phyloP scores from a whole-genome alignment of 805 yeast genomes.

The Yarrowia sp. region DNA sequence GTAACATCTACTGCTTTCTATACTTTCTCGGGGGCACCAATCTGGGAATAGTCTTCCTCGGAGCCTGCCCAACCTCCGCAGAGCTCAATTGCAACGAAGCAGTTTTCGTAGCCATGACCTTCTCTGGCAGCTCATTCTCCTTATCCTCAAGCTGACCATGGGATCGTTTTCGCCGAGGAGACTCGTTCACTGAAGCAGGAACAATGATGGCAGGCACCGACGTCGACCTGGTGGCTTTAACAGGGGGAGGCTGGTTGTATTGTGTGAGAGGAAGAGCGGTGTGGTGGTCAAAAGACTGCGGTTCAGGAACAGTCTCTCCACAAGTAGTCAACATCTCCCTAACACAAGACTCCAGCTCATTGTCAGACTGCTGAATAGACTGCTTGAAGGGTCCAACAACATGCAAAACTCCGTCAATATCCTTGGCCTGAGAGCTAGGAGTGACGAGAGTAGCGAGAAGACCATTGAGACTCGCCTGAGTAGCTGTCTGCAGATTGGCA shows the following conservation, averaged over 20 bases:
- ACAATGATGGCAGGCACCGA: slow-evolving; percentile 4
- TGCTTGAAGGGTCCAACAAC: slow-evolving; percentile 14
- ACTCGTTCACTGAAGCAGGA: slow-evolving; percentile 1
- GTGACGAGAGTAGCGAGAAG: slow-evolving; percentile 30
- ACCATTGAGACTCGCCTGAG: slow-evolving; percentile 9
- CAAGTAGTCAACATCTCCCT: slow-evolving; percentile 3
- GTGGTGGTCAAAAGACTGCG: not conserved
- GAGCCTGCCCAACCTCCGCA: not conserved
- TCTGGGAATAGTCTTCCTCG: slow-evolving; percentile 21
- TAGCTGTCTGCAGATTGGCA: slow-evolving; percentile 10
- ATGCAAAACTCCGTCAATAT: slow-evolving; percentile 13
- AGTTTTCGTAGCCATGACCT: slow-evolving; percentile 2
- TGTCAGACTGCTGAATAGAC: slow-evolving; percentile 17
- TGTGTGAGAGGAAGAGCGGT: not conserved
- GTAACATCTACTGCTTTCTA: slow-evolving; percentile 37
- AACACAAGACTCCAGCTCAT: slow-evolving; percentile 5
- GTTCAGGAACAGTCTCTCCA: slow-evolving; percentile 6
- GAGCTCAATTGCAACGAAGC: slow-evolving; percentile 8
- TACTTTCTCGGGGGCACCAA: slow-evolving; percentile 32
- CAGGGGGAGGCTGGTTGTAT: not conserved
- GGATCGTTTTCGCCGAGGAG: slow-evolving; percentile 14
- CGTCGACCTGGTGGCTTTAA: not conserved
- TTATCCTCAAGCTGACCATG: slow-evolving; percentile 23
- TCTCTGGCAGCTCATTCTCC: slow-evolving; percentile 9
- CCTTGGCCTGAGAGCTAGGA: slow-evolving; percentile 24